Conservation (phyloP, 164 flowering plant species). For the Tetracentron sinense region DNA sequence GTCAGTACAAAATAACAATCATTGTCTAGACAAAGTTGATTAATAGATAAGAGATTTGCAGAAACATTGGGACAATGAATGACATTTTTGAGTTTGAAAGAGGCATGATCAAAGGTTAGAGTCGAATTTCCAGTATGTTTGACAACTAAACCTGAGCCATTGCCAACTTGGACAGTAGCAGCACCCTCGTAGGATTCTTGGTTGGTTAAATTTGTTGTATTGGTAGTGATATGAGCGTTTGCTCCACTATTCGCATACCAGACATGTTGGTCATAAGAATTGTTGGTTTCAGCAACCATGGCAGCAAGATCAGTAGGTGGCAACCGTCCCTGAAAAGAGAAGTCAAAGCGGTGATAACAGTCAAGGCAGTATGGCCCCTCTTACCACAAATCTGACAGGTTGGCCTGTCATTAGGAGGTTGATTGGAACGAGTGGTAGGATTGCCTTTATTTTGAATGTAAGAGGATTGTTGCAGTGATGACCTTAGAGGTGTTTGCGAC, state of each 20-base stretch:
- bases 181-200: constrained; percentile 1
- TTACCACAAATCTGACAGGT: background rate
- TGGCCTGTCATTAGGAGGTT: background rate
- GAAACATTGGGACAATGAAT: constrained; percentile 7
- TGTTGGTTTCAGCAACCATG: constrained; percentile 4
- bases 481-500: background rate
- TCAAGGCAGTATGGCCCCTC: constrained; percentile 2
- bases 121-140: background rate
- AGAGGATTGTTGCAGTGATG: constrained; percentile 2
- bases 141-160: no score
- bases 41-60: constrained; percentile 2
- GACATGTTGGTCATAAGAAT: constrained; percentile 1
- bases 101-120: background rate
- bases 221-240: constrained; percentile 3
- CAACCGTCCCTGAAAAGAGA: constrained; percentile 3
- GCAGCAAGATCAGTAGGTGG: constrained; percentile 8
- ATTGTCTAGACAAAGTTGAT: constrained; percentile 1
- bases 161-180: constrained; percentile 1
- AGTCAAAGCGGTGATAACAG: constrained; percentile 2
- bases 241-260: no score
- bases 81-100: background rate
- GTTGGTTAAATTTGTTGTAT: constrained; percentile 5
- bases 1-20: constrained; percentile 8
- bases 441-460: background rate
- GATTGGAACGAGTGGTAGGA: constrained; percentile 5